Base-by-base conservation (phyloP, 768 basidiomycete genomes). In the Tricholoma terreum region DNA sequence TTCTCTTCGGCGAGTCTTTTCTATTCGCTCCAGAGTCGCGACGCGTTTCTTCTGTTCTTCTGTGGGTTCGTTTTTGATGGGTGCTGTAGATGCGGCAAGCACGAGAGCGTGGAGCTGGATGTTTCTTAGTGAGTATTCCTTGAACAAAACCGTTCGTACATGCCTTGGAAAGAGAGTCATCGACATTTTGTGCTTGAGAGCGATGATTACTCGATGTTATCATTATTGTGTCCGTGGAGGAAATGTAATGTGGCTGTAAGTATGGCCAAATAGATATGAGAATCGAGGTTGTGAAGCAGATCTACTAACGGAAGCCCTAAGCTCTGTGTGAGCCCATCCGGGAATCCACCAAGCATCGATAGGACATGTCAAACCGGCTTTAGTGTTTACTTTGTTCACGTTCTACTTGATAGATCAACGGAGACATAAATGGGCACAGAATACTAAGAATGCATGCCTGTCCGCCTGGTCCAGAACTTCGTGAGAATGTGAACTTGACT, bases 301-400 rank as follows among this genome's bases (percentile, higher is more conserved):
- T 2, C 48, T 17, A 63, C 86, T 22, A 66, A 88, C 85, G 60
- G 80, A 76, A 63, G 62, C 66, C 61, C 73, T 75, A 19, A 91
- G 61, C 30, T 65, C 67, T 6, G 78, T 71, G 31, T 67, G 71
- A 4, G 86, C 82, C 90, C 90, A 92, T 1, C 60, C 52, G 6
- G 90, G 90, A 50, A 92, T 85, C 89, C 89, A 91, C 1, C 71
- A 53, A 1, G 79, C 74, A 52, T 84, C 73, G 8, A 90, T 50
- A 6, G 77, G 69, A 63, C 87, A 89, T 40, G 86, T 77, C 14
- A 87, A 62, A 0, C 83, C 86, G 0, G 82, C 88, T 67, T 92
- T 92, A 12, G 91, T 92, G 57, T 90, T 92, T n/a, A 92, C 81
- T 73, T 92, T 93, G 66, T 93, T 93, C 36, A 93, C 91, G 61